Base-by-base conservation (phyloP, 257 asterid genomes). In the Apocynum venetum region DNA sequence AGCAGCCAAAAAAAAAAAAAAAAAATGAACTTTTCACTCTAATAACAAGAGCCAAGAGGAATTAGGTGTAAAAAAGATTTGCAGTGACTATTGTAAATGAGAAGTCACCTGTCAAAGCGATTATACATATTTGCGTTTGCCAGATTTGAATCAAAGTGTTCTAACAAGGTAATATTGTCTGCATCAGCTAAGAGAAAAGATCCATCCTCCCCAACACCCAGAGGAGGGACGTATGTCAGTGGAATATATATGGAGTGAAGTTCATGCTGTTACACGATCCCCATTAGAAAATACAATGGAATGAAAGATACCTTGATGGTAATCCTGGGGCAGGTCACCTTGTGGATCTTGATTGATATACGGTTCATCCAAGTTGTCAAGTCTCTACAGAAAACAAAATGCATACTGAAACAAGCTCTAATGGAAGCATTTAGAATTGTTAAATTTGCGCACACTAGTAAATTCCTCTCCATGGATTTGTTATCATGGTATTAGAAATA, bases 51-150 rank as follows among this genome's bases (percentile, higher is more conserved):
- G 43, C 66, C 59, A 13, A 31, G 41, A 76, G 35, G 70, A 80
- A 69, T 44, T 47, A 20, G 78, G 64, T 35, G 38, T 19, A 11
- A 57, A 69, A 6, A 51, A 25, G 65, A 3, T 69, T 15, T 65
- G 41, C 35, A 43, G 31, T 19, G 7, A 43, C 36, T 4, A n/a
- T 49, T 60, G 72, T 4, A 41, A 10, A n/a, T 51, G 36, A 52
- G 63, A 70, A 38, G 13, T 80, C 84, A 95, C 98, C 98, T 95
- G 84, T 95, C 98, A 63, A 88, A 95, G 64, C 76, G 93, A 81
- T 90, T 89, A 84, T 84, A 83, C 69, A 83, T 77, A 74, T 80
- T 80, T 75, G 92, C 51, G 81, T 80, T 93, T 35, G 87, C 86
- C 83, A 80, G 87, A 78, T 64, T 56, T 25, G 89, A 75, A 71